Evolutionary conservation across 352 stramenopile genomes (phyloP).

Genomic region (Phytophthora boehmeriae): DNA sequence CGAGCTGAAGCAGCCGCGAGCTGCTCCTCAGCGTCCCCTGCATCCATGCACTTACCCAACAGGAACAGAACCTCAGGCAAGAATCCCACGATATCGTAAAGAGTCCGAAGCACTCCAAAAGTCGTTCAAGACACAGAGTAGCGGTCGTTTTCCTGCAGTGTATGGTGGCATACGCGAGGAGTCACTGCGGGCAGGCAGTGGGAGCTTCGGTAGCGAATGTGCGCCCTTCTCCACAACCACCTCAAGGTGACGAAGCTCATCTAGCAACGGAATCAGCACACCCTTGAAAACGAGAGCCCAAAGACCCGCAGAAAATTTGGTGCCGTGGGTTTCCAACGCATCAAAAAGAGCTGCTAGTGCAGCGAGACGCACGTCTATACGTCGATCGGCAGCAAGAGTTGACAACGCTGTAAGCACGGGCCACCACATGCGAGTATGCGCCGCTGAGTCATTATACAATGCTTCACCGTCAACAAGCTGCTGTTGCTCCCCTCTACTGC

Average conservation of each 20-base stretch:
- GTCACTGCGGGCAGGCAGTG: conserved; percentile 11
- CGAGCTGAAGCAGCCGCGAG: conserved; percentile 62
- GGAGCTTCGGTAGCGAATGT: conserved; percentile 48
- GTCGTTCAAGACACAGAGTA: conserved; percentile 65
- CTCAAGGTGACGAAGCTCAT: conserved; percentile 76
- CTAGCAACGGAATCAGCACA: conserved; percentile 85
- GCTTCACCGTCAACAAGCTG: conserved; percentile 13
- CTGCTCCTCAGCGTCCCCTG: conserved; percentile 68
- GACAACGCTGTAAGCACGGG: conserved; percentile 97
- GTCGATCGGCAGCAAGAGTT: conserved; percentile 90
- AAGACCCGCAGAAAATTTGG: conserved; percentile 75
- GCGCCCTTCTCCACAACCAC: conserved; percentile 57
- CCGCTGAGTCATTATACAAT: conserved; percentile 73
- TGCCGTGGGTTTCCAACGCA: conserved; percentile 66
- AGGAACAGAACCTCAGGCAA: conserved; percentile 80
- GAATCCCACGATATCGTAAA: conserved; percentile 85
- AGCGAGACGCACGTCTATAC: conserved; percentile 85
- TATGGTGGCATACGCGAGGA: conserved; percentile 42
- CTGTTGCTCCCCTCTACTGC: conserved; percentile 7
- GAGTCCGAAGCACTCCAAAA: conserved; percentile 76
- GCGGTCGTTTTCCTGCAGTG: conserved; percentile 53
- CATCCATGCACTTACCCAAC: conserved; percentile 81
- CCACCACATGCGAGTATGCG: conserved; percentile 91
- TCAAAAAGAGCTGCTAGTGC: conserved; percentile 81
- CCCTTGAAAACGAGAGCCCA: conserved; percentile 88